Base-by-base conservation (phyloP, 495 filamentous ascomycete genomes). In the Penicillium simplicissimum region DNA sequence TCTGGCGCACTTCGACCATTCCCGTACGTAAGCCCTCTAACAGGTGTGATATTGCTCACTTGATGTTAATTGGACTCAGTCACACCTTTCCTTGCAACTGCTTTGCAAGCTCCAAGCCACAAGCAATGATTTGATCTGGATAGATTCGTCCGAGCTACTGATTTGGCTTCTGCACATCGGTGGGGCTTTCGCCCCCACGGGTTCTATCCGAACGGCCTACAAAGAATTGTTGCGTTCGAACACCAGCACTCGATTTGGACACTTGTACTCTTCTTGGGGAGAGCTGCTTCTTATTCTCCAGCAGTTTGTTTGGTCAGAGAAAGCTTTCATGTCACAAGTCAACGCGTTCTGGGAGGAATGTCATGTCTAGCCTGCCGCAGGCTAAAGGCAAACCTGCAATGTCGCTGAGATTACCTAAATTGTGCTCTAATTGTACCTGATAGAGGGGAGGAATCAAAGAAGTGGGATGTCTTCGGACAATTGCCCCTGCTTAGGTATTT, bases 271-370 rank as follows among this genome's bases (percentile, higher is more conserved):
- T 19, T 73, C 71, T 31, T 76, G 74, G 74, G 23, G 66, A 21
- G 66, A 73, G 54, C 17, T 72, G 35, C 64, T 66, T 43, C 58
- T 42, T 35, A 55, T 71, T 35, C 51, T 78, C 40, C 69, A 64
- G 67, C 60, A 65, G 38, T 78, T 74, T 51, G 69, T 76, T 52
- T 79, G 75, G 76, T 79, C 74, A 4, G 75, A 78, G 7, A 72
- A 69, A 19, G 73, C 75, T 52, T 78, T 76, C 40, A 34, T 55
- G 35, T 42, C 62, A 9, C 67, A 70, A 8, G 59, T 73, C 4
- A 71, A 68, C 60, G 57, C 57, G 11, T 69, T 78, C 35, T 77
- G 72, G 72, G 60, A 59, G 60, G 70, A 73, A 38, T 48, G 48
- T 58, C 10, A 15, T 8, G 48, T 59, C 36, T 23, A 35, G 36